Conservation (phyloP, 2,329 filamentous ascomycete genomes). For the Penicillium sp. region DNA sequence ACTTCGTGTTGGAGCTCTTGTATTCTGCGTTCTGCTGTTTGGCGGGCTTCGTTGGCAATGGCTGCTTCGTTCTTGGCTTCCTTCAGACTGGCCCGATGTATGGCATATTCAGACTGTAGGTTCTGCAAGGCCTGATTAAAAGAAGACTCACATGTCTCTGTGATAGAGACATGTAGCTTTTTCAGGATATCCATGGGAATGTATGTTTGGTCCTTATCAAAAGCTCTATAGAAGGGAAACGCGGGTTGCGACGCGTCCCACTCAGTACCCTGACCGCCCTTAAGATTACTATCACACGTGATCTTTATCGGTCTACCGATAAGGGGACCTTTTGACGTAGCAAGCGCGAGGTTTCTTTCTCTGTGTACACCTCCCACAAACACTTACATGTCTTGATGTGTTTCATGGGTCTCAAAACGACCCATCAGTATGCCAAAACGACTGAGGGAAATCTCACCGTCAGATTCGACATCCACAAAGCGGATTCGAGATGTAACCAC, state of each 20-base stretch:
- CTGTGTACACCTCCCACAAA: conserved; percentile 1
- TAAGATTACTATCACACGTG: not conserved
- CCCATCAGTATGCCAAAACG: conserved; percentile 38
- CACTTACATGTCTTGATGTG: not conserved
- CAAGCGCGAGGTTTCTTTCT: not conserved
- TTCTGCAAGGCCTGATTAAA: conserved; percentile 31
- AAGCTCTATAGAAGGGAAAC: conserved; percentile 1
- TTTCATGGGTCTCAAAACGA: not conserved
- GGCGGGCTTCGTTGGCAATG: conserved; percentile 21
- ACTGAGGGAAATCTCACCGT: conserved; percentile 17
- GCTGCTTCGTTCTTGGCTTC: conserved; percentile 23
- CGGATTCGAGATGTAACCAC: conserved; percentile 35
- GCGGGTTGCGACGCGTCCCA: conserved; percentile 13
- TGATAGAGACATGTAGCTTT: conserved; percentile 31
- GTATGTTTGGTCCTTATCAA: not conserved
- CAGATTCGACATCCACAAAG: conserved; percentile 43
- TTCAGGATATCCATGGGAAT: conserved; percentile 32
- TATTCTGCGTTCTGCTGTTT: conserved; percentile 16
- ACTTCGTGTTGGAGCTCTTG: conserved; percentile 24
- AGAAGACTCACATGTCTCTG: conserved; percentile 26
- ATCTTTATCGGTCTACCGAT: conserved; percentile 15
- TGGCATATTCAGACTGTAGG: conserved; percentile 24
- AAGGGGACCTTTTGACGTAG: conserved; percentile 15
- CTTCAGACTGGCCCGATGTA: conserved; percentile 21
- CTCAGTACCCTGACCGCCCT: conserved; percentile 9